These are phyloP conservation scores for Fusarium sp. DNA, from an alignment of 2,329 filamentous ascomycete genomes.

Conservation along the genomic window DNA sequence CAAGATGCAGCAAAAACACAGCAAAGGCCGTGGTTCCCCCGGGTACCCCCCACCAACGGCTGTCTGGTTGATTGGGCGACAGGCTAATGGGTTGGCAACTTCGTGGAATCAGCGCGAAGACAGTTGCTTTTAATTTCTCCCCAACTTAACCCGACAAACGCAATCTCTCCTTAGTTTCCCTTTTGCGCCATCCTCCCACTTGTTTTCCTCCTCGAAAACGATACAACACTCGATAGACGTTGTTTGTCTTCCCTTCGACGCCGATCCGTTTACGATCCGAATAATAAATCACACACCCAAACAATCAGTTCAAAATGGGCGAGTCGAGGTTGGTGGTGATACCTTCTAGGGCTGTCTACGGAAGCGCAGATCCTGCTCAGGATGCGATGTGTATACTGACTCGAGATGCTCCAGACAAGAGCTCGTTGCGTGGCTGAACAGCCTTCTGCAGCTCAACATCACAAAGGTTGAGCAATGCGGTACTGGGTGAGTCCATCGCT, in stretches of 20 bases:
- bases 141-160: slow-evolving; percentile 43
- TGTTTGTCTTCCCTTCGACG: slow-evolving; percentile 3
- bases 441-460: slow-evolving; percentile 96
- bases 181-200: slow-evolving; percentile 25
- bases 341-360: slow-evolving; percentile 8
- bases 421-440: slow-evolving; percentile 96
- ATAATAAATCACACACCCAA: slow-evolving; percentile 32
- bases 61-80: slow-evolving; percentile 52
- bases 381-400: slow-evolving; percentile 36
- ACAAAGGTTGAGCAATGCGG: slow-evolving; percentile 99
- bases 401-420: slow-evolving; percentile 82
- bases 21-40: slow-evolving; percentile 31
- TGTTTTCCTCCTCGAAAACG: slow-evolving; percentile 18
- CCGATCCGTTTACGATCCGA: slow-evolving; percentile 15
- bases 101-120: slow-evolving; percentile 49
- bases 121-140: slow-evolving; percentile 51
- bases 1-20: slow-evolving; percentile 30
- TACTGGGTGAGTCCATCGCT: slow-evolving; percentile 79
- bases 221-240: slow-evolving; percentile 10
- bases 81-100: slow-evolving; percentile 41
- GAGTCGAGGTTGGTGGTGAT: slow-evolving; percentile 61
- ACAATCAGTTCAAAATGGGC: slow-evolving; percentile 59
- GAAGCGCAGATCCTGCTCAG: slow-evolving; percentile 6
- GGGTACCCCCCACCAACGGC: slow-evolving; percentile 48
- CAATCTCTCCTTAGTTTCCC: slow-evolving; percentile 41